Base-by-base conservation (phyloP, 2,329 filamentous ascomycete species). In the Ophiostoma perfectum region DNA sequence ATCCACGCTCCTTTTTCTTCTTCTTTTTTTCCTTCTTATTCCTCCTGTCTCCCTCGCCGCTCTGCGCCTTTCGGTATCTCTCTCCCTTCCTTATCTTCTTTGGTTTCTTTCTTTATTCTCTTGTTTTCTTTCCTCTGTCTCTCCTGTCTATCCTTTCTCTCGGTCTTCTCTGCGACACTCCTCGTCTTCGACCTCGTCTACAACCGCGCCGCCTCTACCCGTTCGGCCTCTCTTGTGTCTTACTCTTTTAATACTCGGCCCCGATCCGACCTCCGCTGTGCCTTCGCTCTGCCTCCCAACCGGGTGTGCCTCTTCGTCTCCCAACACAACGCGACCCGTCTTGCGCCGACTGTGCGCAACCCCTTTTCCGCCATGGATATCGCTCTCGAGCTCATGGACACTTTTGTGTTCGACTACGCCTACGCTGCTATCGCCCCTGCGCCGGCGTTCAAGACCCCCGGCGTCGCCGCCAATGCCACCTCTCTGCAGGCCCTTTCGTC, bases 361-460 rank as follows among this genome's bases (percentile, higher is more conserved):
- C 49, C 64, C 38, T 52, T 65, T 9, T 68, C 67, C 67, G 52
- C 66, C 69, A 97, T 98, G 94, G 94, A 98, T 83, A 87, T 97
- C 80, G 87, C 95, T 63, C 89, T 97, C 73, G 93, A 97, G 80
- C 74, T 93, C 70, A 85, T 87, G 79, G 94, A 98, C 80, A 91
- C 89, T 74, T 92, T 90, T 75, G 75, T 93, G 72, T 90, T 90
- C 78, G 94, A 98, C 80, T 86, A 89, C 73, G 74, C 90, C 69
- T 97, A 96, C 77, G 89, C 93, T 65, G 81, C 91, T n/a, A 93
- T 93, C 7, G 81, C 81, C 63, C 81, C 79, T 42, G 79, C 82
- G 12, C 81, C 82, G 41, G 83, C 82, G 18, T 84, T 84, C 75
- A 82, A 85, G 62, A 12, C 36, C 63, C 63, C 16, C 63, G 38